Percentiles rank a stretch among this genome's conserved stretches.
Conservation (phyloP, 768 basidiomycete species). For the Cystobasidium ongulense region DNA sequence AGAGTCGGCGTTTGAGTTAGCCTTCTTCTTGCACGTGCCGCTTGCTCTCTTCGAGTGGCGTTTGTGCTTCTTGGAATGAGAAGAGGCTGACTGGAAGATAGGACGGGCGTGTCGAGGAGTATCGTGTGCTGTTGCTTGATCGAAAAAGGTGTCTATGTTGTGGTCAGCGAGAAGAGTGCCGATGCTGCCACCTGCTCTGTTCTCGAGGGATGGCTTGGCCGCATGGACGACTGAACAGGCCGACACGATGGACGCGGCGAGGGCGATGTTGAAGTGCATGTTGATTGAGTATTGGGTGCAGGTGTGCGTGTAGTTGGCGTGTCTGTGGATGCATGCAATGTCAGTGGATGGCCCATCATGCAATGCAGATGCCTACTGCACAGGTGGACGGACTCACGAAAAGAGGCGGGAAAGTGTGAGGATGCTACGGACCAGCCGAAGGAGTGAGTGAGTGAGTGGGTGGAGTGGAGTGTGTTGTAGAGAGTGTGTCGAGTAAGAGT, state of each 20-base stretch:
- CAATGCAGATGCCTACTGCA: not conserved
- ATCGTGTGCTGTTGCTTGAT: not conserved
- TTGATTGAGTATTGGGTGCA: not conserved
- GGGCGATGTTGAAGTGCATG: not conserved
- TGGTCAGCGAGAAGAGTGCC: not conserved
- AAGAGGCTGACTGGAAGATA: not conserved
- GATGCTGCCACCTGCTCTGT: not conserved
- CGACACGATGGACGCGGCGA: not conserved
- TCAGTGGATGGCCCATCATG: not conserved
- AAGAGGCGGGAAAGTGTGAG: not conserved
- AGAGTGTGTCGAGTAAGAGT: not conserved
- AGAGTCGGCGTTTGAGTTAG: too few relatives aligned
- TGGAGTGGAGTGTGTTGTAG: not conserved
- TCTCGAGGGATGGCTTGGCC: not conserved
- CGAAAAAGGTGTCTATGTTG: not conserved
- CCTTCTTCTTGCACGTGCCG: not conserved
- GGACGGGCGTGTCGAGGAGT: not conserved
- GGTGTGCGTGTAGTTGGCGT: not conserved
- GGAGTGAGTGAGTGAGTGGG: not conserved
- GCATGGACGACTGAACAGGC: not conserved
- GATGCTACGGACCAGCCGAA: slow-evolving; percentile 1
- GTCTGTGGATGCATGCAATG: not conserved
- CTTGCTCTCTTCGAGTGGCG: not conserved
- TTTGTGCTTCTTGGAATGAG: not conserved
- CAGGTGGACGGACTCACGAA: not conserved